Conservation (phyloP, 805 yeast species). For the Ogataea corticis region DNA sequence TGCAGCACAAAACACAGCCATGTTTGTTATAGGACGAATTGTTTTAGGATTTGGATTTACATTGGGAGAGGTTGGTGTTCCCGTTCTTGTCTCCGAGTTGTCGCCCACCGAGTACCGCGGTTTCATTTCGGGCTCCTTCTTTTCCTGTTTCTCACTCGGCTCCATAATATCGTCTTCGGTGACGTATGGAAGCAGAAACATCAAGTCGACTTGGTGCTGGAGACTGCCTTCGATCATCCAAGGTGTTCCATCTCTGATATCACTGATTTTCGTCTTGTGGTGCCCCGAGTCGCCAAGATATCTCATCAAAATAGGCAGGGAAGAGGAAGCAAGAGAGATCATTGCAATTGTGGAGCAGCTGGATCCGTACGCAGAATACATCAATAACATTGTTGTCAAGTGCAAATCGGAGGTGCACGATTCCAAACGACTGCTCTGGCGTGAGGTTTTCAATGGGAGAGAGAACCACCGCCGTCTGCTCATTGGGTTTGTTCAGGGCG, state of each 20-base stretch:
- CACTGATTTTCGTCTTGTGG: conserved; percentile 14
- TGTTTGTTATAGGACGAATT: conserved; percentile 43
- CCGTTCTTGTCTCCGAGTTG: conserved; percentile 48
- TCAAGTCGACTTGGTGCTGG: conserved; percentile 47
- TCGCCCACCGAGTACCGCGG: conserved; percentile 45
- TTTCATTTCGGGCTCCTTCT: conserved; percentile 39
- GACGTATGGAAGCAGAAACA: conserved; percentile 40
- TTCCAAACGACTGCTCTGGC: conserved; percentile 1
- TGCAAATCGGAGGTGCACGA: conserved; percentile 22
- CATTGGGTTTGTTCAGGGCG: conserved; percentile 2
- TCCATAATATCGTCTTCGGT: conserved; percentile 46
- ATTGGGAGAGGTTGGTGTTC: conserved; percentile 42
- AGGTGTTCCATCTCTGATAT: conserved; percentile 10
- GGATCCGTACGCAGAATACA: background rate
- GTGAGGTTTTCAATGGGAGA: conserved; percentile 2
- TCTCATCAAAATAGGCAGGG: conserved; percentile 37
- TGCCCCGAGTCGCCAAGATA: conserved; percentile 44
- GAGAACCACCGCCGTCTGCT: conserved; percentile 3
- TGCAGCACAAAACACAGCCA: conserved; percentile 20
- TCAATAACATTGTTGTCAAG: conserved; percentile 14
- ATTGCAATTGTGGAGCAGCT: conserved; percentile 21
- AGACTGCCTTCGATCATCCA: conserved; percentile 53
- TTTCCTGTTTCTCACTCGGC: conserved; percentile 45
- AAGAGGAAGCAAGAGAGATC: conserved; percentile 44
- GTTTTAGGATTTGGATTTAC: conserved; percentile 46